Percentiles rank a stretch among this genome's conserved stretches.
phyloP scores from a whole-genome alignment of 164 flowering plant genomes.

The Annona cherimola region DNA sequence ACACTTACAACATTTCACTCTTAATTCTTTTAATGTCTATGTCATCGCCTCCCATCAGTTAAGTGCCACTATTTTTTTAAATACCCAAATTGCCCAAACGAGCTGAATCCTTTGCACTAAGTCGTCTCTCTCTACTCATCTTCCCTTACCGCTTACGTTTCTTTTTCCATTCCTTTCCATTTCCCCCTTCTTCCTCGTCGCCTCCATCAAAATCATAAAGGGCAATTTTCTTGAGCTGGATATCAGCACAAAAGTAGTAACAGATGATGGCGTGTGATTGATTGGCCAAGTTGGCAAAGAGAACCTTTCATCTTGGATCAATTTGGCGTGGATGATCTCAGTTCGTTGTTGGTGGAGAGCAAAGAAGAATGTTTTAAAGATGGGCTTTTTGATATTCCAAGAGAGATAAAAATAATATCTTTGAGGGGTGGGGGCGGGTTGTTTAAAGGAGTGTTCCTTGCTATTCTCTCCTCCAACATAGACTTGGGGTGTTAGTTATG shows the following conservation, averaged over 20 bases:
- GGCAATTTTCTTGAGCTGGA: slow-evolving; percentile 80
- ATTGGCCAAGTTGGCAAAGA: slow-evolving; percentile 91
- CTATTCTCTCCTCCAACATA: neutral
- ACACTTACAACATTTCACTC: too few species aligned
- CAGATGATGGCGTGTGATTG: slow-evolving; percentile 61
- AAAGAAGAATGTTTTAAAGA: neutral
- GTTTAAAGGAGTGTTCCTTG: neutral
- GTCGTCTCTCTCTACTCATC: too few species aligned
- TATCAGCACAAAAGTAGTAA: slow-evolving; percentile 61
- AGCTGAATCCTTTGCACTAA: too few species aligned
- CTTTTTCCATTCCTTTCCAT: too few species aligned
- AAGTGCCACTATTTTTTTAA: too few species aligned
- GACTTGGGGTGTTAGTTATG: neutral
- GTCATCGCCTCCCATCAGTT: too few species aligned
- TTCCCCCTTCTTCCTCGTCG: too few species aligned
- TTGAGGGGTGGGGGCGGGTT: neutral
- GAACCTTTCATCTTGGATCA: slow-evolving; percentile 65
- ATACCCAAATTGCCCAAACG: too few species aligned
- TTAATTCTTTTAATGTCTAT: too few species aligned
- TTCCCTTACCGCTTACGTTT: too few species aligned
- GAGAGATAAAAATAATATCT: neutral
- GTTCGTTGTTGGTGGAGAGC: neutral
- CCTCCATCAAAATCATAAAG: slow-evolving; percentile 75
- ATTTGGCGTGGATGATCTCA: neutral
- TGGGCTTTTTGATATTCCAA: neutral